Base-by-base conservation (phyloP, 768 basidiomycete genomes). In the Xerocomellus dryophilus region DNA sequence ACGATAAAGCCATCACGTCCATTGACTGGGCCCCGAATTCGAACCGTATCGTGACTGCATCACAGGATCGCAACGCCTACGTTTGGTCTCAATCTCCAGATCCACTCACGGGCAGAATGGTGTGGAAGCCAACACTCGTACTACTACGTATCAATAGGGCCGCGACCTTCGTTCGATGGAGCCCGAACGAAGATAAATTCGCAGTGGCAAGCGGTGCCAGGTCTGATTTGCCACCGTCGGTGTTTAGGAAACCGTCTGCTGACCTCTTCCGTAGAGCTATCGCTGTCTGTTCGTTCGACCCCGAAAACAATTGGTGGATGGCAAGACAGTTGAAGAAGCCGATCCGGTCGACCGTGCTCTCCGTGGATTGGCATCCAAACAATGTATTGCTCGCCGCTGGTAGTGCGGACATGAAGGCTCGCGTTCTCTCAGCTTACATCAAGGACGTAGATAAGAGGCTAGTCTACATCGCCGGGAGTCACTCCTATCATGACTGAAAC, bases 271-370 rank as follows among this genome's bases (percentile, higher is more conserved):
- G 20, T 39, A 92, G 96, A 38, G 90, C 94, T 34, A 95, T 98
- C 63, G 92, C 94, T 11, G 83, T 99, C 45, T 99, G 97, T 70
- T 95, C 91, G 17, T 99, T 97, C 66, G 97, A 99, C 68, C 80
- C 89, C 10, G 97, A 99, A 76, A 95, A 90, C 74, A 90, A 99
- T 71, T 99, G 97, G 97, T 99, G 97, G 97, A 92, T 97, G 4
- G 87, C 95, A 17, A 93, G 92, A 68, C 88, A 89, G 55, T 77
- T 99, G 69, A 99, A 98, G 85, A 98, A 98, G 73, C 97, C 97
- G 23, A 89, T 99, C 65, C 76, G 93, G 59, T 93, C 93, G 5
- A 99, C 97, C 1, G 95, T 99, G 14, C 78, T 98, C 39, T 84
- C 86, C 5, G 76, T 99, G 61, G 96, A 98, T 61, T 99, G 97